Percentiles rank a stretch among this genome's conserved stretches.
Conservation (phyloP, 306 rosid genomes). For the Sesbania bispinosa region DNA sequence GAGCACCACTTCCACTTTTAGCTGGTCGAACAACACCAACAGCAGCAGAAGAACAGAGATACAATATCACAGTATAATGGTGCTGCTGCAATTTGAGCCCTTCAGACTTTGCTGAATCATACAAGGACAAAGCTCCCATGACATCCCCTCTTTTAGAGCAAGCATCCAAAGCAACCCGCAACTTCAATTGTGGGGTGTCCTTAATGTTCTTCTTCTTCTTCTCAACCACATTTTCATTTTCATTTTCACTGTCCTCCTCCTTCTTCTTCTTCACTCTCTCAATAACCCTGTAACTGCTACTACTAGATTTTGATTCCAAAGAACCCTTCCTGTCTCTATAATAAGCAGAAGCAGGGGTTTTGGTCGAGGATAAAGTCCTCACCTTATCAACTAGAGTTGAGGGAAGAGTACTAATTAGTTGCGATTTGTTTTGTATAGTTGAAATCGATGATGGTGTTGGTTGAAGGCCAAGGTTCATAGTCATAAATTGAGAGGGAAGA, state of each 20-base stretch:
- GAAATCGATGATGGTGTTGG: conserved; percentile 23
- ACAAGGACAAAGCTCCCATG: conserved; percentile 63
- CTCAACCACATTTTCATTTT: conserved; percentile 20
- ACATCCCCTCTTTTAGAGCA: conserved; percentile 85
- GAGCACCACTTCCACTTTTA: conserved; percentile 65
- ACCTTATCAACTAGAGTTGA: no score
- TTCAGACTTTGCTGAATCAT: conserved; percentile 52
- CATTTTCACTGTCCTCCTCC: no score
- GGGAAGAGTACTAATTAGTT: no score
- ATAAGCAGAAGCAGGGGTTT: no score
- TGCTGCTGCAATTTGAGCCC: conserved; percentile 57
- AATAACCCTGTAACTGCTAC: neutral
- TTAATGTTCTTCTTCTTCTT: conserved; percentile 42
- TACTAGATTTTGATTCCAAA: conserved; percentile 10
- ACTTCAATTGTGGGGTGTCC: conserved; percentile 38
- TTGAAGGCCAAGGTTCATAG: neutral
- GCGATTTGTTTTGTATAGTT: conserved; percentile 20
- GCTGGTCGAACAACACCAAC: conserved; percentile 81
- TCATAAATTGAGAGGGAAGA: conserved; percentile 11
- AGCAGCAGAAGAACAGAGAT: conserved; percentile 92
- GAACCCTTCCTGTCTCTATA: conserved; percentile 33
- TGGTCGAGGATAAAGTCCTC: no score
- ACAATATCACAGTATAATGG: conserved; percentile 74
- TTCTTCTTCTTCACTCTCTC: conserved; percentile 26
- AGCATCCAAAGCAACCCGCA: conserved; percentile 60